phyloP scores from a whole-genome alignment of 805 yeast genomes.

The Ogataea ganodermae region DNA sequence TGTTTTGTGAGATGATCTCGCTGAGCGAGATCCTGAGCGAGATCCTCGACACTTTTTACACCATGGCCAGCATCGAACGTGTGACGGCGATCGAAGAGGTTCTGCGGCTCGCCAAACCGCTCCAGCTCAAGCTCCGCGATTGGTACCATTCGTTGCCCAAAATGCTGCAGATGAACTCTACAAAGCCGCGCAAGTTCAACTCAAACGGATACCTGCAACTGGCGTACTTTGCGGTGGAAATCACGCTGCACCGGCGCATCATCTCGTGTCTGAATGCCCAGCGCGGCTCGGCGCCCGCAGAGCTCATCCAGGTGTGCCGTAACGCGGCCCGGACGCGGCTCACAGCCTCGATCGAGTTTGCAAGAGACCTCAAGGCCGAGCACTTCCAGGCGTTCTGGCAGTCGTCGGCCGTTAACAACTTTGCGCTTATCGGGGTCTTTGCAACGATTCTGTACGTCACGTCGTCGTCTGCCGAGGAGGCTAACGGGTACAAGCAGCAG shows the following conservation, averaged over 20 bases:
- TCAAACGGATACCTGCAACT: slow-evolving; percentile 79
- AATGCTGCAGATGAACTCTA: slow-evolving; percentile 61
- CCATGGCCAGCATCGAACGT: slow-evolving; percentile 62
- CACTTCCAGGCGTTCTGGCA: slow-evolving; percentile 92
- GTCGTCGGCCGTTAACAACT: slow-evolving; percentile 73
- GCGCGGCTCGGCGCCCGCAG: slow-evolving; percentile 44
- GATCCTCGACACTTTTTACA: slow-evolving; percentile 69
- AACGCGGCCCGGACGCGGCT: slow-evolving; percentile 83
- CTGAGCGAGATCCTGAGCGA: slow-evolving; percentile 70
- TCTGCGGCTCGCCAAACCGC: slow-evolving; percentile 75
- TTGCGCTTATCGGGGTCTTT: slow-evolving; percentile 83
- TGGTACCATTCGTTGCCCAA: slow-evolving; percentile 78
- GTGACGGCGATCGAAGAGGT: slow-evolving; percentile 65
- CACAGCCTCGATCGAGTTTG: slow-evolving; percentile 78
- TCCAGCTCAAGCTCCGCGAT: slow-evolving; percentile 66
- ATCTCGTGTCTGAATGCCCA: slow-evolving; percentile 51
- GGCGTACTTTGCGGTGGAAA: slow-evolving; percentile 87
- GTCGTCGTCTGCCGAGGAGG: slow-evolving; percentile 60
- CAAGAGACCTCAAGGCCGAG: slow-evolving; percentile 72
- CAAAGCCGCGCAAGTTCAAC: slow-evolving; percentile 62
- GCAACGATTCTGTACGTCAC: slow-evolving; percentile 80
- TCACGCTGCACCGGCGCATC: slow-evolving; percentile 79
- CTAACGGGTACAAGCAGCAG: slow-evolving; percentile 62
- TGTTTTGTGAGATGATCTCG: slow-evolving; percentile 68
- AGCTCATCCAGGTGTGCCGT: slow-evolving; percentile 68